These are phyloP conservation scores for Penicillium sp. DNA, from an alignment of 2,329 filamentous ascomycete species.

Conservation along the genomic window DNA sequence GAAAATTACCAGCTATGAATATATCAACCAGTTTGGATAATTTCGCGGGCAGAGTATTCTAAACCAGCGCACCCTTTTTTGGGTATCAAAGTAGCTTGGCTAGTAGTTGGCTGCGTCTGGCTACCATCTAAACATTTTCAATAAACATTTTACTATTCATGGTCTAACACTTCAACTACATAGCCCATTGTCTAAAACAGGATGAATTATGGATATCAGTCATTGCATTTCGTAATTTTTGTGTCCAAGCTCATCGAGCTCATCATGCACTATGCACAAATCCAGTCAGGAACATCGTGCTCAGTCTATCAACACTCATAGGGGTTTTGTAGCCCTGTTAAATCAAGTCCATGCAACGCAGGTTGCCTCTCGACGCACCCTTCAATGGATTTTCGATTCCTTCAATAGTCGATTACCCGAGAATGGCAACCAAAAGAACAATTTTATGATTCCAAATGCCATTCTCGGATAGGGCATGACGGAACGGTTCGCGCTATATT, in stretches of 20 bases:
- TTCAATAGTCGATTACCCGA: neutral
- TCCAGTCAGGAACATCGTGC: neutral
- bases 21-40: neutral
- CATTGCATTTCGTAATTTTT: slow-evolving; percentile 29
- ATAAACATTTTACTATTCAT: too few relatives aligned
- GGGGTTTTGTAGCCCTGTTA: neutral
- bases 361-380: neutral
- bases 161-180: neutral
- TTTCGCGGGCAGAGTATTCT: too few relatives aligned
- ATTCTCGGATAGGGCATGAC: neutral
- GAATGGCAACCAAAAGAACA: neutral
- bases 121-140: too few relatives aligned
- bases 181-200: neutral
- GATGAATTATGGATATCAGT: slow-evolving; percentile 9
- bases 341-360: neutral
- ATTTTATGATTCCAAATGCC: neutral
- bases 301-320: neutral
- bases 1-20: neutral
- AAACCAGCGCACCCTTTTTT: too few relatives aligned
- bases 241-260: slow-evolving; percentile 7
- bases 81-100: too few relatives aligned
- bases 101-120: too few relatives aligned
- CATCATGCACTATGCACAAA: slow-evolving; percentile 4
- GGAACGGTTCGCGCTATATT: neutral
- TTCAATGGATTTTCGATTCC: neutral